phyloP scores from a whole-genome alignment of 1,284 basidiomycete species.

The Phlebopus sp. region DNA sequence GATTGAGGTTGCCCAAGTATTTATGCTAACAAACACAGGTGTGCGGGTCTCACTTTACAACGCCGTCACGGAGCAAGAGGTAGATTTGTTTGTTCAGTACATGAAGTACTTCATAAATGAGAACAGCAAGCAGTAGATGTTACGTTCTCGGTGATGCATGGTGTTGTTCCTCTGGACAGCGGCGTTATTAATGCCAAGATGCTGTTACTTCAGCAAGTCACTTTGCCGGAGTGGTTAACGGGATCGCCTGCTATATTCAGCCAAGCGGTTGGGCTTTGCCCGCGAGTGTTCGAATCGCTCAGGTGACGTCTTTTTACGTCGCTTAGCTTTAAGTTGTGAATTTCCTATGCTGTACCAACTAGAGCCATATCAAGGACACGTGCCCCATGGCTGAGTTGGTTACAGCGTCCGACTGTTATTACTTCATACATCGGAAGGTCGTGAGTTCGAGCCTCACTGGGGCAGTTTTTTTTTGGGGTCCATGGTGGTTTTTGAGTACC shows the following conservation, averaged over 20 bases:
- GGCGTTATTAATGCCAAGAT: too few species aligned
- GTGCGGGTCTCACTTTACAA: conserved; percentile 95
- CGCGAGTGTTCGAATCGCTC: conserved; percentile 87
- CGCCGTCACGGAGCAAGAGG: conserved; percentile 81
- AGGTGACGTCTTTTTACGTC: conserved; percentile 68
- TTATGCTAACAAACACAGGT: conserved; percentile 43
- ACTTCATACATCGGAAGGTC: conserved; percentile 52
- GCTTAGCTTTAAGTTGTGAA: neutral
- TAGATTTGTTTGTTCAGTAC: conserved; percentile 58
- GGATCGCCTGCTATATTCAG: conserved; percentile 77
- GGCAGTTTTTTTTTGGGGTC: conserved; percentile 42
- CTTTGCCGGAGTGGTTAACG: conserved; percentile 92
- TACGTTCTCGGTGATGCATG: neutral
- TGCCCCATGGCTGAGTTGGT: conserved; percentile 74
- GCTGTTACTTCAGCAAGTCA: conserved; percentile 41
- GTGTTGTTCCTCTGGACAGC: neutral
- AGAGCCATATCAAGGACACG: neutral
- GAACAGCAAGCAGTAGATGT: conserved; percentile 8
- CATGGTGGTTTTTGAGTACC: too few species aligned
- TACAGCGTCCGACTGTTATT: conserved; percentile 69
- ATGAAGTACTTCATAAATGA: conserved; percentile 51
- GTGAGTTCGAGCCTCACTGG: conserved; percentile 64
- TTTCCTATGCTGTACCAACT: too few species aligned
- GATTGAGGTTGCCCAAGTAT: conserved; percentile 3
- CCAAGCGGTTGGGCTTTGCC: conserved; percentile 76